Conservation (phyloP, 169 alveolate genomes). For the Cryptosporidium baileyi region DNA sequence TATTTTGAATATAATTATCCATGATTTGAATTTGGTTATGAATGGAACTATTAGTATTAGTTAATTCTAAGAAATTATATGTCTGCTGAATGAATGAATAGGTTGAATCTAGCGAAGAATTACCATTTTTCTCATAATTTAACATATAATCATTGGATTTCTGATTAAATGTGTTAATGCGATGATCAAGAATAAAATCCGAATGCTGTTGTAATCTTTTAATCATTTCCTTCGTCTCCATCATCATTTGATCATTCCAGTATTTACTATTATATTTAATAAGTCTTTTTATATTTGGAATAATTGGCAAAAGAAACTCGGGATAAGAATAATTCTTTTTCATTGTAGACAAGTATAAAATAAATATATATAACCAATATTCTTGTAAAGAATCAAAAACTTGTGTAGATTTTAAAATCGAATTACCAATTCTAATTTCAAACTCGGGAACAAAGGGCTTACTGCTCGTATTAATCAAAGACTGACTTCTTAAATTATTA, state of each 20-base stretch:
- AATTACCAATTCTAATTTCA: slow-evolving; percentile 30
- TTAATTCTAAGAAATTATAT: not conserved
- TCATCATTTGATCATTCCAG: slow-evolving; percentile 23
- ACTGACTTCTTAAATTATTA: not conserved
- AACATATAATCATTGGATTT: too few species aligned
- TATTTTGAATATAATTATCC: not conserved
- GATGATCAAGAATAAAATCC: not conserved
- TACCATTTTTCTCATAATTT: not conserved
- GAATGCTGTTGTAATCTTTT: slow-evolving; percentile 11
- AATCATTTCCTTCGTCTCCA: not conserved
- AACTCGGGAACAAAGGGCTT: slow-evolving; percentile 34
- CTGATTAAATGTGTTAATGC: too few species aligned
- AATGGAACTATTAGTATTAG: not conserved
- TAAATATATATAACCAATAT: slow-evolving; percentile 21
- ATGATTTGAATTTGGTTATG: not conserved
- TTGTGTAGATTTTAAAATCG: not conserved
- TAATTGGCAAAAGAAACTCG: slow-evolving; percentile 12
- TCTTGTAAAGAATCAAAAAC: slow-evolving; percentile 43
- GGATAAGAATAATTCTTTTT: slow-evolving; percentile 12
- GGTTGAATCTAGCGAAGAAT: too few species aligned
- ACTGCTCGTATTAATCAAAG: not conserved
- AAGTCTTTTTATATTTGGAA: slow-evolving; percentile 10
- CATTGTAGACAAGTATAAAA: not conserved
- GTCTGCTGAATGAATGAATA: not conserved
- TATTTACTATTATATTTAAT: slow-evolving; percentile 16